Conservation (phyloP, 225 moss, liverwort and hornwort species). For the Polytrichum commune region DNA sequence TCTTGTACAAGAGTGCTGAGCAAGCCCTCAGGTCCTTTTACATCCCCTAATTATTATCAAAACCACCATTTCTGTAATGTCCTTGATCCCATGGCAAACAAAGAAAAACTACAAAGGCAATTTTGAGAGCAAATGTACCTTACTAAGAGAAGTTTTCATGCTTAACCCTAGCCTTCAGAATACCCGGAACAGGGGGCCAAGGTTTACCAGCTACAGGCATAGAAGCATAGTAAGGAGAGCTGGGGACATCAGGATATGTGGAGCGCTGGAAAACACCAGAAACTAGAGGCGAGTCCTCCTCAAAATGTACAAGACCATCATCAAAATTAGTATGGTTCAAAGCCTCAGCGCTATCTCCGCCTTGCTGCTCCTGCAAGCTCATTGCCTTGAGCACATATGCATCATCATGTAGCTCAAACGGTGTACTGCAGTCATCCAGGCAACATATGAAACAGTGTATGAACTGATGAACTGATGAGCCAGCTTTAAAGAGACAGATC, state of each 20-base stretch:
- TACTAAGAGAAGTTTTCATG: slow-evolving; percentile 70
- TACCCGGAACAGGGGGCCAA: slow-evolving; percentile 81
- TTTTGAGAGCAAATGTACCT: slow-evolving; percentile 1
- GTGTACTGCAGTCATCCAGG: slow-evolving; percentile 65
- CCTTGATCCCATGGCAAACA: slow-evolving; percentile 13
- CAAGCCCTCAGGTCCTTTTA: slow-evolving; percentile 29
- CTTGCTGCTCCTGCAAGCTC: slow-evolving; percentile 80
- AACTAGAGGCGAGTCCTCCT: slow-evolving; percentile 82
- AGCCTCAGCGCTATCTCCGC: slow-evolving; percentile 62
- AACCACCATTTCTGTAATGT: slow-evolving; percentile 21
- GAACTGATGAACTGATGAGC: no score
- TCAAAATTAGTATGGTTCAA: slow-evolving; percentile 64
- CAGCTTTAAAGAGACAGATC: no score
- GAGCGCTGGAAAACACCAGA: slow-evolving; percentile 84
- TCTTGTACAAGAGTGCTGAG: slow-evolving; percentile 38
- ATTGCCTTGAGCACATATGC: slow-evolving; percentile 98
- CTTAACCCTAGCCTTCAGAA: slow-evolving; percentile 91
- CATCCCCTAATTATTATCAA: slow-evolving; percentile 34
- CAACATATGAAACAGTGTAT: no score
- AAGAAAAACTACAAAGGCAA: slow-evolving; percentile 8
- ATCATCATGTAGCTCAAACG: slow-evolving; percentile 97
- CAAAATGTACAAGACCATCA: slow-evolving; percentile 80
- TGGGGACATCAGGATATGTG: slow-evolving; percentile 69
- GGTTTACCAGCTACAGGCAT: slow-evolving; percentile 54
- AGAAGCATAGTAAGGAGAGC: slow-evolving; percentile 57